phyloP scores from a whole-genome alignment of 352 stramenopile genomes.

The Phytophthora agathidicida region DNA sequence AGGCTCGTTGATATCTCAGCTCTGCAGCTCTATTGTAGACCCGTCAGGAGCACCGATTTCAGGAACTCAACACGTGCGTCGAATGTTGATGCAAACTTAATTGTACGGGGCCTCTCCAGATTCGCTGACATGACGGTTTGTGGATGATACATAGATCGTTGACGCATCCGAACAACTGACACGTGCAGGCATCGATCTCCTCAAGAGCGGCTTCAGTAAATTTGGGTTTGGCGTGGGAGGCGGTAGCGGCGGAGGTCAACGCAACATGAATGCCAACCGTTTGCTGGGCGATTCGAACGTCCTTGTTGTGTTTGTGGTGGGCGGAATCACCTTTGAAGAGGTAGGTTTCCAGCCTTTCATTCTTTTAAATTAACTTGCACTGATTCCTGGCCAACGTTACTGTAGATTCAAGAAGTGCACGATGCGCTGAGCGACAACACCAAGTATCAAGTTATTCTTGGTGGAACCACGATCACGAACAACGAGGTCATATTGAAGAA shows the following conservation, averaged over 20 bases:
- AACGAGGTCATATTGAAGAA: constrained; percentile 66
- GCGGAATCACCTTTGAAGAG: constrained; percentile 82
- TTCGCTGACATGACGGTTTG: constrained; percentile 4
- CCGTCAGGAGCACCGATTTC: constrained; percentile 33
- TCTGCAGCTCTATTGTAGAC: constrained; percentile 49
- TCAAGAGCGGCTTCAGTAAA: constrained; percentile 85
- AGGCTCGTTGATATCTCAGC: constrained; percentile 50
- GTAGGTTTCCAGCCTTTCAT: constrained; percentile 16
- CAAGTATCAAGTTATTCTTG: constrained; percentile 69
- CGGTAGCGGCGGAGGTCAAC: constrained; percentile 22
- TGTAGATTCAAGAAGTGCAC: constrained; percentile 71
- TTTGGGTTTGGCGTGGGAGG: constrained; percentile 64
- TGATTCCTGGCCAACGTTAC: constrained; percentile 4
- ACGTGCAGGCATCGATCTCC: constrained; percentile 74
- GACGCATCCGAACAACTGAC: constrained; percentile 83
- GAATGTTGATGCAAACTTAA: background rate
- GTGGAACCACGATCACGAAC: constrained; percentile 78
- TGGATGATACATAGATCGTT: constrained; percentile 48
- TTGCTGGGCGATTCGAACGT: constrained; percentile 48
- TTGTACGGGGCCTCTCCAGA: background rate
- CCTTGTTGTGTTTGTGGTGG: constrained; percentile 77
- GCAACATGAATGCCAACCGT: constrained; percentile 20
- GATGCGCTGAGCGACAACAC: constrained; percentile 54
- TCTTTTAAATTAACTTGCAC: background rate
- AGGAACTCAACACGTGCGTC: constrained; percentile 56